These are phyloP conservation scores for Chrysochromulina parva DNA, from an alignment of 78 protist species.

Conservation along the genomic window DNA sequence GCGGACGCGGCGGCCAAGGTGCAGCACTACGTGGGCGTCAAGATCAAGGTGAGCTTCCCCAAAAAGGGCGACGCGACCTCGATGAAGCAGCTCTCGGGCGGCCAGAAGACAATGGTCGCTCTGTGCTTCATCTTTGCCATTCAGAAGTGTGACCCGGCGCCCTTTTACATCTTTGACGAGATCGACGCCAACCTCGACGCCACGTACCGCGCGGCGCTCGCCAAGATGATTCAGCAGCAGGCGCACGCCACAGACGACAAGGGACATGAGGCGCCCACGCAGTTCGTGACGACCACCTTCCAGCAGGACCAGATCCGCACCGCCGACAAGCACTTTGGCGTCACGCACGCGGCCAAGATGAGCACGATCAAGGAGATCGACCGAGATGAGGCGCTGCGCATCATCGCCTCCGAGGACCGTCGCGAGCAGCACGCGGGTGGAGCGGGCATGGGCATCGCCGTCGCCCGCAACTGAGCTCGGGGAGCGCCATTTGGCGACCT, in stretches of 20 bases:
- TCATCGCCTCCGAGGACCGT: background rate
- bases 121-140: constrained; percentile 96
- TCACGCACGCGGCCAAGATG: constrained; percentile 46
- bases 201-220: constrained; percentile 82
- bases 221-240: constrained; percentile 28
- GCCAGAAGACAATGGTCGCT: constrained; percentile 98
- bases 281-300: constrained; percentile 83
- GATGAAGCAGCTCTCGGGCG: constrained; percentile 83
- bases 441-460: too few relatives aligned
- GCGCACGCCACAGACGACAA: background rate
- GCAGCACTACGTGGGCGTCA: background rate
- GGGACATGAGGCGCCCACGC: constrained; percentile 36
- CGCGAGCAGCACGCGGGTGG: too few relatives aligned
- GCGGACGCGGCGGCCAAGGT: background rate
- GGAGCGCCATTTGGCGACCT: too few relatives aligned
- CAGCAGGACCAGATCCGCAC: constrained; percentile 66
- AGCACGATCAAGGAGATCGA: background rate
- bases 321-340: constrained; percentile 69
- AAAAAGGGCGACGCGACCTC: constrained; percentile 9
- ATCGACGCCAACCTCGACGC: constrained; percentile 97
- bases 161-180: constrained; percentile 99
- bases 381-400: background rate
- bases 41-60: constrained; percentile 36
- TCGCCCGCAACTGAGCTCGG: too few relatives aligned
- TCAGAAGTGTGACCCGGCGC: constrained; percentile 98